Percentiles rank a stretch among this genome's conserved stretches.
Conservation (phyloP, 306 rosid species). For the Gastrolobium villosum region DNA sequence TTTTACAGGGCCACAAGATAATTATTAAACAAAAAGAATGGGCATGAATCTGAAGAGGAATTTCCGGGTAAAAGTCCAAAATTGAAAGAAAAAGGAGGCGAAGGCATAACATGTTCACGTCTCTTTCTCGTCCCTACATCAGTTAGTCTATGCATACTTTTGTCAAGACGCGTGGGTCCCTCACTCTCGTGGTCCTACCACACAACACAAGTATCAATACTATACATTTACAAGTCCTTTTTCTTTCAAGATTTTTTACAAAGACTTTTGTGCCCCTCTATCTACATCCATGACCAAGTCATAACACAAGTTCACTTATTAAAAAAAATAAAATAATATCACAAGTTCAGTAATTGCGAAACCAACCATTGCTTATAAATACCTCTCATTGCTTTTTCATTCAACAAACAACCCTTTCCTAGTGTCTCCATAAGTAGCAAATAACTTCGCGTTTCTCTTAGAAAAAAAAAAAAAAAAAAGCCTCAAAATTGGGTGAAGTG, state of each 20-base stretch:
- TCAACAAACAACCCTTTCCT: slow-evolving; percentile 17
- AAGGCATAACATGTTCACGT: slow-evolving; percentile 18
- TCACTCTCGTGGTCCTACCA: slow-evolving; percentile 6
- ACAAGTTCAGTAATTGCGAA: neutral
- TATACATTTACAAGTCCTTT: neutral
- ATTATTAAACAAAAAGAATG: neutral
- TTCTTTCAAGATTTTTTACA: slow-evolving; percentile 4
- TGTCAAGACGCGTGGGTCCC: slow-evolving; percentile 78
- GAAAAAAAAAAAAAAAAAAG: neutral
- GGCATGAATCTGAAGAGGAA: slow-evolving; percentile 31
- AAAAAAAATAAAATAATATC: neutral
- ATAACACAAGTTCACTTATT: slow-evolving; percentile 18
- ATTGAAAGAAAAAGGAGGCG: slow-evolving; percentile 21
- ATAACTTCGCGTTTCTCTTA: neutral
- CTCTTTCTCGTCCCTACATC: slow-evolving; percentile 4
- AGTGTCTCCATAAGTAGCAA: slow-evolving; percentile 13
- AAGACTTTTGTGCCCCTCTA: slow-evolving; percentile 22
- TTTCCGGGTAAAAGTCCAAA: slow-evolving; percentile 65
- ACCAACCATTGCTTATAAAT: slow-evolving; percentile 50
- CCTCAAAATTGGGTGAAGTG: slow-evolving; percentile 8
- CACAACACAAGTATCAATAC: neutral
- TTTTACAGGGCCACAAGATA: neutral
- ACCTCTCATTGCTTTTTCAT: slow-evolving; percentile 19
- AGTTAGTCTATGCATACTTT: slow-evolving; percentile 40
- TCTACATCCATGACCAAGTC: slow-evolving; percentile 52